Base-by-base conservation (phyloP, 495 filamentous ascomycete genomes). In the Hypoxylon intermedium region DNA sequence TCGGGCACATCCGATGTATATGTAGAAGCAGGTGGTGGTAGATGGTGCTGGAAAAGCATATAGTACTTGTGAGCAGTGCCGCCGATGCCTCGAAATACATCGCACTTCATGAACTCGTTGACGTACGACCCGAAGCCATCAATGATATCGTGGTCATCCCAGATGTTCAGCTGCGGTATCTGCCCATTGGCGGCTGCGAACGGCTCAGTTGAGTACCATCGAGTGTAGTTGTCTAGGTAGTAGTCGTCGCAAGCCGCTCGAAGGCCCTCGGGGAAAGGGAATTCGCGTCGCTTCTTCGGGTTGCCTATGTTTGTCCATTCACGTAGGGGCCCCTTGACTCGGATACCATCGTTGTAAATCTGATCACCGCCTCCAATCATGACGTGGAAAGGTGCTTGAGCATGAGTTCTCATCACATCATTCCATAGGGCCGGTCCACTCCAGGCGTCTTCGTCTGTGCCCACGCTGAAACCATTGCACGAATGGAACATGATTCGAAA, bases 401-500 rank as follows among this genome's bases (percentile, higher is more conserved):
- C 84, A 46, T 82, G 79, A 20, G 85, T 76, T 48, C 92, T 82
- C 65, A 92, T 72, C 9, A 95, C 93, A 65, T 97, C 92, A 60
- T 95, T 93, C 93, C 93, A 97, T 49, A 97, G 79, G 13, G 84
- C 87, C 7, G 88, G 85, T 0, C 93, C 93, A 38, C 86, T 84
- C 85, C 87, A 97, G 30, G 85, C 88, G 1, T 91, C 83, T 75
- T 93, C 87, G 70, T 97, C 89, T 5, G 91, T 96, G 41, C 92
- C 92, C 20, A 97, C 90, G 36, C 89, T 93, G 74, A 98, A 97
- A 43, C 93, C 93, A 76, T 97, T 98, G 76, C 92, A 97, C 21
- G 91, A 96, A 75, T 96, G 88, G 75, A 98, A 97, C 82, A 97
- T 91, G 56, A 96, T 89, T 60, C 92, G 85, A 92, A 98, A 96